Conservation (phyloP, 805 yeast species). For the Brettanomyces nanus region DNA sequence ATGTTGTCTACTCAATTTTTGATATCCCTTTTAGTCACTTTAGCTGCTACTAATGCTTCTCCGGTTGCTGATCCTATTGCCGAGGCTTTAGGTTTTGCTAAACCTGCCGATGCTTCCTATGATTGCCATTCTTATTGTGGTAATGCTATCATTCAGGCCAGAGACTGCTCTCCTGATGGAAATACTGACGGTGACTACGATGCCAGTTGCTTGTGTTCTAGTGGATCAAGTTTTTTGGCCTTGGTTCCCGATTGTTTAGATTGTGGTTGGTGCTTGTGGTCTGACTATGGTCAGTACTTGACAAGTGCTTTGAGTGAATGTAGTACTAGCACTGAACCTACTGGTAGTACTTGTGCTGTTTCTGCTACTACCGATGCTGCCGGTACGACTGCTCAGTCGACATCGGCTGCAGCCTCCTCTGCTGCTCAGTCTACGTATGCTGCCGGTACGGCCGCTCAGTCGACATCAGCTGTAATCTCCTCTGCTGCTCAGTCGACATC, state of each 20-base stretch:
- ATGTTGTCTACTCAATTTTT: not conserved
- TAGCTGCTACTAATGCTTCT: slow-evolving; percentile 13
- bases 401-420: slow-evolving; percentile 13
- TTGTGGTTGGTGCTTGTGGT: slow-evolving; percentile 35
- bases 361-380: slow-evolving; percentile 10
- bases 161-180: slow-evolving; percentile 19
- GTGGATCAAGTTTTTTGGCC: slow-evolving; percentile 19
- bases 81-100: slow-evolving; percentile 21
- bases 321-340: slow-evolving; percentile 27
- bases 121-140: slow-evolving; percentile 30
- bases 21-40: not conserved
- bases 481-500: slow-evolving; percentile 6
- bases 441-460: slow-evolving; percentile 6
- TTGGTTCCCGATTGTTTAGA: slow-evolving; percentile 28
- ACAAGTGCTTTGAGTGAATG: slow-evolving; percentile 26
- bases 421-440: slow-evolving; percentile 17
- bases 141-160: slow-evolving; percentile 23
- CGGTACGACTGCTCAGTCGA: slow-evolving; percentile 6
- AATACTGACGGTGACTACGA: slow-evolving; percentile 24
- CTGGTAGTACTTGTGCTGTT: slow-evolving; percentile 24
- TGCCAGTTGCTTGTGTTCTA: slow-evolving; percentile 25
- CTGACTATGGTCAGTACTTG: slow-evolving; percentile 27
- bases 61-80: slow-evolving; percentile 18
- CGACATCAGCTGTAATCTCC: slow-evolving; percentile 8
- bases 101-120: slow-evolving; percentile 24